These are phyloP conservation scores for Trypanosoma vivax DNA, from an alignment of 208 protist genomes.

Conservation along the genomic window DNA sequence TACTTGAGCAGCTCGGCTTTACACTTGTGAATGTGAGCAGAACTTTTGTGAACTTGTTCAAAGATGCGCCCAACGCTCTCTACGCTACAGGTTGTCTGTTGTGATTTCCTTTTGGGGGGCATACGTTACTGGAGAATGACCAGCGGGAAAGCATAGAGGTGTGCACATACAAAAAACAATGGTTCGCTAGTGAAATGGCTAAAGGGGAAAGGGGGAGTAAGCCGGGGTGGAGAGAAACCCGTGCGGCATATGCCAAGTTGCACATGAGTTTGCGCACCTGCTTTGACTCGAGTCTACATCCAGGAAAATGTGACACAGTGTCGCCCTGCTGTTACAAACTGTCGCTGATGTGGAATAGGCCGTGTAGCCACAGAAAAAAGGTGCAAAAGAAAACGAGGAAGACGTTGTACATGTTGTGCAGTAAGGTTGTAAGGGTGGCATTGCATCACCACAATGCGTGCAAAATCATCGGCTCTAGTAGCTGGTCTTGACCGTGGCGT, in stretches of 20 bases:
- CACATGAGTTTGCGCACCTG: no score
- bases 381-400: conserved; percentile 1
- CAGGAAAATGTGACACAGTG: background rate
- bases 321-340: background rate
- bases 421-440: no score
- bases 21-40: conserved; percentile 56
- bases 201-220: background rate
- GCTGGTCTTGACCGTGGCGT: conserved; percentile 35
- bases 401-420: no score
- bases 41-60: conserved; percentile 73
- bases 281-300: no score
- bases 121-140: no score
- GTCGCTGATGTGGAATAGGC: background rate
- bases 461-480: background rate
- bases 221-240: no score
- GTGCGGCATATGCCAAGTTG: no score
- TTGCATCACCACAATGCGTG: background rate
- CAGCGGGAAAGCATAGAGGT: no score
- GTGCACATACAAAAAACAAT: no score
- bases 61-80: conserved; percentile 60
- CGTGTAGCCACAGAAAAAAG: conserved; percentile 1
- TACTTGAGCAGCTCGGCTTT: conserved; percentile 44
- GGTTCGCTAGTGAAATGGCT: no score
- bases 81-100: conserved; percentile 1
- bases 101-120: conserved; percentile 3